Conservation (phyloP, 441 rosid genomes). For the Bocquillonia castaneifolia region DNA sequence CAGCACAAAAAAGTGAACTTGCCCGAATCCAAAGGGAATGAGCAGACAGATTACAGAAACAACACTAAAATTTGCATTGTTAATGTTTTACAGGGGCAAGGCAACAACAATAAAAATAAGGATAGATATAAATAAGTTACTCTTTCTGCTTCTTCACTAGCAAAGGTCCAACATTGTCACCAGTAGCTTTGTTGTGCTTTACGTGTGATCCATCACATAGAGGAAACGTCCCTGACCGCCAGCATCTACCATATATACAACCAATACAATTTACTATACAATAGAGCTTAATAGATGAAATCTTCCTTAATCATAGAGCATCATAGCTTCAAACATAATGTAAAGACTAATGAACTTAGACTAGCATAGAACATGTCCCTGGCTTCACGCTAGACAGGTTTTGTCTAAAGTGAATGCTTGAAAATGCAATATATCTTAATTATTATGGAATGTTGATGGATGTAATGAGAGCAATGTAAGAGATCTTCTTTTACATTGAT, state of each 20-base stretch:
- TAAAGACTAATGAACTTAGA: too few relatives aligned
- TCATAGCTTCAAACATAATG: not conserved
- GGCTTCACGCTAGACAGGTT: too few relatives aligned
- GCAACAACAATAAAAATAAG: not conserved
- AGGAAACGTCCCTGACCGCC: slow-evolving; percentile 89
- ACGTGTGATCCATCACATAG: slow-evolving; percentile 83
- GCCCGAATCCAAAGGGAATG: not conserved
- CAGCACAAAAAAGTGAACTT: not conserved
- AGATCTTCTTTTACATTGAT: too few relatives aligned
- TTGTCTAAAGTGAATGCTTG: too few relatives aligned
- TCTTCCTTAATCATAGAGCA: not conserved
- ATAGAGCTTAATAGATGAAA: not conserved
- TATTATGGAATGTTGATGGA: too few relatives aligned
- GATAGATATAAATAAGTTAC: not conserved
- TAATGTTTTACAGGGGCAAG: slow-evolving; percentile 4
- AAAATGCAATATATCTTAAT: too few relatives aligned
- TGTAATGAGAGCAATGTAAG: too few relatives aligned
- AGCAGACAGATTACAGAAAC: not conserved
- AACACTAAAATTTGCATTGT: not conserved
- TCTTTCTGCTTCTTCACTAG: slow-evolving; percentile 63
- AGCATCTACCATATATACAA: slow-evolving; percentile 46
- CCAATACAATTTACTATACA: not conserved
- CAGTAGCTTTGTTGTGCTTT: slow-evolving; percentile 90
- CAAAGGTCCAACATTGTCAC: slow-evolving; percentile 92
- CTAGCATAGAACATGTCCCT: too few relatives aligned